Percentiles rank a stretch among this genome's conserved stretches.
These are phyloP conservation scores for Mucor indicus DNA, from an alignment of 371 early-diverging fungal genomes.

Conservation along the genomic window DNA sequence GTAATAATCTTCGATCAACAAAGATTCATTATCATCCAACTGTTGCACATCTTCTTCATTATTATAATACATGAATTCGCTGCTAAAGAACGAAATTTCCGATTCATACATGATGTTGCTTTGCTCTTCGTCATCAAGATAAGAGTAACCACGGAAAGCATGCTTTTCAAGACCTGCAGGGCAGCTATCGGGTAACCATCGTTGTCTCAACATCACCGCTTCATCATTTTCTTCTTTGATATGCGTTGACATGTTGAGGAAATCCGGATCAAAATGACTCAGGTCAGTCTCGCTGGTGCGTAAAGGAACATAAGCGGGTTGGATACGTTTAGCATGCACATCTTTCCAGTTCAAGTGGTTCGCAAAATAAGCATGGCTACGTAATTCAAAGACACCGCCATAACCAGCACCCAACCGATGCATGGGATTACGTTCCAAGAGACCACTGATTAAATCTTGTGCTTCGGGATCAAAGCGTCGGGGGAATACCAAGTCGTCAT, in stretches of 20 bases:
- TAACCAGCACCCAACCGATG: constrained; percentile 57
- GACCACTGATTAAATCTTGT: constrained; percentile 51
- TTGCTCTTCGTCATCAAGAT: background rate
- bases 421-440: constrained; percentile 66
- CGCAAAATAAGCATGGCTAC: constrained; percentile 67
- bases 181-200: constrained; percentile 1
- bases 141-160: constrained; percentile 23
- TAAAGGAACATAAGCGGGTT: constrained; percentile 57
- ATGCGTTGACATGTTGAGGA: constrained; percentile 33
- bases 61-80: too few relatives aligned
- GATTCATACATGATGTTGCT: too few relatives aligned
- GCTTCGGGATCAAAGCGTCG: constrained; percentile 53
- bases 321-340: constrained; percentile 62
- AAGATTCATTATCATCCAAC: too few relatives aligned
- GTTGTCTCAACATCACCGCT: background rate
- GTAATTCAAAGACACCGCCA: constrained; percentile 59
- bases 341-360: constrained; percentile 67
- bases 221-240: constrained; percentile 17
- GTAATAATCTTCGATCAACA: too few relatives aligned
- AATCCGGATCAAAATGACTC: constrained; percentile 61
- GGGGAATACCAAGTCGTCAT: constrained; percentile 70
- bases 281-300: constrained; percentile 49
- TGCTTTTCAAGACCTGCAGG: constrained; percentile 11
- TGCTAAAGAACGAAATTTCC: too few relatives aligned
- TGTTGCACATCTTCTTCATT: too few relatives aligned